Conservation (phyloP, 441 rosid genomes). For the Corymbia calophylla region DNA sequence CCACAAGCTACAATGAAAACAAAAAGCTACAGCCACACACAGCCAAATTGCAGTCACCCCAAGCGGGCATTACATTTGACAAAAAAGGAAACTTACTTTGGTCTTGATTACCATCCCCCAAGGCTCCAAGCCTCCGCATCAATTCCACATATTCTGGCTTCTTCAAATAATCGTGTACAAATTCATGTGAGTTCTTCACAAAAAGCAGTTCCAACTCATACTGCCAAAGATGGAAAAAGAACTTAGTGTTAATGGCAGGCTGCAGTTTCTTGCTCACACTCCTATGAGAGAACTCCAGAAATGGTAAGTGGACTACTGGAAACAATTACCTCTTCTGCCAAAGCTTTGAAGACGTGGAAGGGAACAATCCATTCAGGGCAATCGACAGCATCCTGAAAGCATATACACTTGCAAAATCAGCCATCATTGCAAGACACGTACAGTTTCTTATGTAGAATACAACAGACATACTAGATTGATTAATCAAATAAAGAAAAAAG, state of each 20-base stretch:
- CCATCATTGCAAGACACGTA: neutral
- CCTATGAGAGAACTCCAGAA: neutral
- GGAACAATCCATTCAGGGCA: slow-evolving; percentile 99
- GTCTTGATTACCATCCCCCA: slow-evolving; percentile 95
- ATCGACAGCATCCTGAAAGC: slow-evolving; percentile 86
- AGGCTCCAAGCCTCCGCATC: slow-evolving; percentile 90
- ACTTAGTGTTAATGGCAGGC: neutral
- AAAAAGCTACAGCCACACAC: neutral
- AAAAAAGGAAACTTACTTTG: slow-evolving; percentile 40
- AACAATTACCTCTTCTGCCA: slow-evolving; percentile 82
- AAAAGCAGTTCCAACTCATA: slow-evolving; percentile 81
- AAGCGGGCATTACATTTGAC: neutral
- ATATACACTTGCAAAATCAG: neutral
- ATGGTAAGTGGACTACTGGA: neutral
- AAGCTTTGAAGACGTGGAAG: slow-evolving; percentile 72
- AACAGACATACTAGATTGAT: neutral
- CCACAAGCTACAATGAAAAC: neutral
- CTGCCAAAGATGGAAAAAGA: slow-evolving; percentile 33
- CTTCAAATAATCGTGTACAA: slow-evolving; percentile 79
- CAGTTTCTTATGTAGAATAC: neutral
- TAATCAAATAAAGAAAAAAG: neutral
- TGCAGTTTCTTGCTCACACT: neutral
- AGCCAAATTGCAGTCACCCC: neutral
- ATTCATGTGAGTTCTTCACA: slow-evolving; percentile 91
- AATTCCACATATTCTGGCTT: slow-evolving; percentile 70